Evolutionary conservation across 208 protist species (phyloP).

Genomic region (Acanthamoeba castellanii): DNA sequence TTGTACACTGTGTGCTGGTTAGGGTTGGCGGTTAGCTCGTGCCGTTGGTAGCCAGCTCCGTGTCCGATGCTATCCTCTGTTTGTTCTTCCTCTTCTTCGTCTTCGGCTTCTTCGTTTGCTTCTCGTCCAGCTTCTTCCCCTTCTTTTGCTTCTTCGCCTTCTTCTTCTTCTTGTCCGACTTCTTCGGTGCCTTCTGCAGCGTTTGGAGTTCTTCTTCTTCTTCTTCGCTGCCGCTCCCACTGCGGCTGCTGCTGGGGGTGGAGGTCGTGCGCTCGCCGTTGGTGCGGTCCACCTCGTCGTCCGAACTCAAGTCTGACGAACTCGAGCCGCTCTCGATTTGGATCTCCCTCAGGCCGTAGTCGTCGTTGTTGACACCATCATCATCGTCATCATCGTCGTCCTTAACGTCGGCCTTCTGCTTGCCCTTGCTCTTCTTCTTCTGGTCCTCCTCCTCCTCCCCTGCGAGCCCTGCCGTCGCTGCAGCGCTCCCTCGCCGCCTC

Average conservation of each 20-base stretch:
- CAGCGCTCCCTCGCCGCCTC: not conserved
- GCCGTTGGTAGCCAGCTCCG: no score
- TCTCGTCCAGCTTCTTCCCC: conserved; percentile 23
- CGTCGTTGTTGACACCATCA: no score
- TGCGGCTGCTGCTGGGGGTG: not conserved
- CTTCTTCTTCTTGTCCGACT: not conserved
- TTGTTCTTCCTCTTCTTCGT: not conserved
- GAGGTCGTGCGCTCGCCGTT: no score
- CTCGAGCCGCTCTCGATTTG: not conserved
- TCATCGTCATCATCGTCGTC: not conserved
- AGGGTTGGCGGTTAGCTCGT: not conserved
- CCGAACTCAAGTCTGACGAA: no score
- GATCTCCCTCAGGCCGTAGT: not conserved
- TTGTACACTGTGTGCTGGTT: not conserved
- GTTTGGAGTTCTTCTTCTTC: not conserved
- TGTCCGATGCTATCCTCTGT: not conserved
- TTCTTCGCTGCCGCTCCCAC: not conserved
- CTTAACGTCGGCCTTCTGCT: not conserved
- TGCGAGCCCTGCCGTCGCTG: not conserved
- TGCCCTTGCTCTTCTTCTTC: not conserved
- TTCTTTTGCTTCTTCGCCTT: not conserved
- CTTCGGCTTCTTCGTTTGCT: conserved; percentile 17
- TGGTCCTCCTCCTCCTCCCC: not conserved
- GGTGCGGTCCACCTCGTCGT: no score
- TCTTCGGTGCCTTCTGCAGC: not conserved